Evolutionary conservation across 2,329 filamentous ascomycete genomes (phyloP).

Genomic region (Trichophyton simii): DNA sequence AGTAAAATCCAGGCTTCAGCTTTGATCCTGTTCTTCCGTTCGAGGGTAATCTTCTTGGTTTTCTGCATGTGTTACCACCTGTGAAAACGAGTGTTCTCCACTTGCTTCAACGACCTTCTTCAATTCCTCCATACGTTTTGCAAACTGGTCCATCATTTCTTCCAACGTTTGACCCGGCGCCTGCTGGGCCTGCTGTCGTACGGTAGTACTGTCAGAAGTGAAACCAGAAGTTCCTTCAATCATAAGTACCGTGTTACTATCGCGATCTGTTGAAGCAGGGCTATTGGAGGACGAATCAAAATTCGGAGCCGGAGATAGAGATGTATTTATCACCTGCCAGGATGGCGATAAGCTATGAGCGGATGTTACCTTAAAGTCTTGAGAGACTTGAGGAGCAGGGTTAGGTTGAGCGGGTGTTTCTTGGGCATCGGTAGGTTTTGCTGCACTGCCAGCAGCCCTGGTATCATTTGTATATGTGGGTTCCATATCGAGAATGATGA

Average conservation of each 20-base stretch:
- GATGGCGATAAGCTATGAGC: slow-evolving; percentile 60
- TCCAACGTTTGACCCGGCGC: slow-evolving; percentile 24
- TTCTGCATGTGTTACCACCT: background rate
- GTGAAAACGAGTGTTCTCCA: background rate
- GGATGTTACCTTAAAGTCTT: slow-evolving; percentile 44
- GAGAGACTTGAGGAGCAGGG: background rate
- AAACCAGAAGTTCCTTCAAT: slow-evolving; percentile 32
- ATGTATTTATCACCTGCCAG: slow-evolving; percentile 54
- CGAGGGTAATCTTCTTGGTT: background rate
- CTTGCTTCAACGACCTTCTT: slow-evolving; percentile 30
- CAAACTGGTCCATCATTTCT: slow-evolving; percentile 37
- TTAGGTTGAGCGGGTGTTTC: background rate
- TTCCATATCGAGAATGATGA: slow-evolving; percentile 45
- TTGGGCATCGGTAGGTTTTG: background rate
- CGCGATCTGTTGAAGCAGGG: slow-evolving; percentile 35
- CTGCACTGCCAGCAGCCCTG: background rate
- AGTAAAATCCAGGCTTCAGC: background rate
- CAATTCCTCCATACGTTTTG: slow-evolving; percentile 33
- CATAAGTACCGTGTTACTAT: slow-evolving; percentile 32
- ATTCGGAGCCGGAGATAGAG: slow-evolving; percentile 48
- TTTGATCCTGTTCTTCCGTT: background rate
- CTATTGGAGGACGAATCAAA: slow-evolving; percentile 39
- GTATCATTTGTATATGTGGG: slow-evolving; percentile 11
- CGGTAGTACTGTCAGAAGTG: background rate
- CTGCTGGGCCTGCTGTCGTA: slow-evolving; percentile 13